These are phyloP conservation scores for Heliocybe sulcata DNA, from an alignment of 1,284 basidiomycete species.

Conservation along the genomic window DNA sequence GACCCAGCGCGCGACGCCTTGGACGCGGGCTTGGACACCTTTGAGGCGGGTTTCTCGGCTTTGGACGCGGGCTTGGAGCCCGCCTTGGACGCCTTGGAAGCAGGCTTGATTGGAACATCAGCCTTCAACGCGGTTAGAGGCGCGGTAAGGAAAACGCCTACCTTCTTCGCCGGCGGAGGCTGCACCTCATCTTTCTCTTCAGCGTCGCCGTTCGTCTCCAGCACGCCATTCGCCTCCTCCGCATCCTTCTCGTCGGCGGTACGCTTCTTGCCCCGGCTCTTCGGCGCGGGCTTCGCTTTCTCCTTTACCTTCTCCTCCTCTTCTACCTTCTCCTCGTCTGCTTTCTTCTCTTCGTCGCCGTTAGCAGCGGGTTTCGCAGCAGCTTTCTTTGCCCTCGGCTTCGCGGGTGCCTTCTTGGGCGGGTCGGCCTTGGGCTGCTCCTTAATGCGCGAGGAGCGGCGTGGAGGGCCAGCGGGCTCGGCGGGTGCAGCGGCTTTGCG, in stretches of 20 bases:
- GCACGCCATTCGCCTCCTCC: neutral
- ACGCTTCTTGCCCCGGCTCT: neutral
- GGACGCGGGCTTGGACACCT: neutral
- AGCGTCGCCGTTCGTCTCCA: neutral
- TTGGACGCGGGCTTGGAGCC: neutral
- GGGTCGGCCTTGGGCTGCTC: neutral
- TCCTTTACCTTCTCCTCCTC: neutral
- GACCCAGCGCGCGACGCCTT: neutral
- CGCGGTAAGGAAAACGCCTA: neutral
- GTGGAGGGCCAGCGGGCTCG: slow-evolving; percentile 6
- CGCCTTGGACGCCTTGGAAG: slow-evolving; percentile 2
- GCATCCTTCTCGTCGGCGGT: neutral
- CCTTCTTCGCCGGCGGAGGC: neutral
- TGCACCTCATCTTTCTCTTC: neutral
- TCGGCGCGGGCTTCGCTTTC: neutral
- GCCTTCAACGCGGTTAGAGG: neutral
- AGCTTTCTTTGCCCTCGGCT: slow-evolving; percentile 1
- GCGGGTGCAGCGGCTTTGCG: slow-evolving; percentile 50
- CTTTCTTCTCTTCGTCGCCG: neutral
- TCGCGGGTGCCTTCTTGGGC: neutral
- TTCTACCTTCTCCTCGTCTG: neutral
- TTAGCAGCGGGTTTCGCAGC: neutral
- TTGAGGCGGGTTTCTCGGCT: slow-evolving; percentile 1
- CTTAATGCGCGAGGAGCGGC: neutral
- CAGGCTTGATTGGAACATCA: neutral